These are phyloP conservation scores for Ballota nigra DNA, from an alignment of 257 asterid species.

Conservation along the genomic window DNA sequence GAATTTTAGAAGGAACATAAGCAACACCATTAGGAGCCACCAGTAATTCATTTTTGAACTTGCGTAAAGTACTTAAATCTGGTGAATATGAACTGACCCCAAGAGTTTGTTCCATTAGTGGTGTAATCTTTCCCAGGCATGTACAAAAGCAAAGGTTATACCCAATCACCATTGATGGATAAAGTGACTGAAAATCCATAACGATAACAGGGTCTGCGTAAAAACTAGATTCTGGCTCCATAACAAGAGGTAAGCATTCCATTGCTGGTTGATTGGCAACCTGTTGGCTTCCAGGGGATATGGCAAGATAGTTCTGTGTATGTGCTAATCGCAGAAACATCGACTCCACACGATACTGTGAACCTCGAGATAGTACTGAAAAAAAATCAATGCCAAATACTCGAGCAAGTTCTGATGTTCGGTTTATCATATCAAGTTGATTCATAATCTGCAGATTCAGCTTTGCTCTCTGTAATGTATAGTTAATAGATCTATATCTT, in stretches of 20 bases:
- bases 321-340: constrained; percentile 92
- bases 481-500: constrained; percentile 72
- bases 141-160: constrained; percentile 94
- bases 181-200: constrained; percentile 94
- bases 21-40: constrained; percentile 88
- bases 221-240: constrained; percentile 97
- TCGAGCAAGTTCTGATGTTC: constrained; percentile 99
- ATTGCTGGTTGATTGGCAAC: constrained; percentile 96
- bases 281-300: constrained; percentile 91
- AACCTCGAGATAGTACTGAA: constrained; percentile 93
- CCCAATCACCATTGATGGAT: constrained; percentile 96
- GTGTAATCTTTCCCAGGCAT: constrained; percentile 78
- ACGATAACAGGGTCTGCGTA: constrained; percentile 92
- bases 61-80: constrained; percentile 45
- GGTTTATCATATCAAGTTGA: constrained; percentile 88
- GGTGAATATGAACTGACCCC: constrained; percentile 83
- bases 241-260: constrained; percentile 97
- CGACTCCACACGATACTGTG: constrained; percentile 96
- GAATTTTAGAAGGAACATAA: constrained; percentile 72
- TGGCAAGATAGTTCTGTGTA: constrained; percentile 87
- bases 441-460: constrained; percentile 76
- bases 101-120: constrained; percentile 48
- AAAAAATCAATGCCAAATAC: constrained; percentile 95
- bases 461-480: constrained; percentile 66
- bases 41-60: constrained; percentile 56